These are phyloP conservation scores for Hylodesmum podocarpum DNA, from an alignment of 306 rosid genomes.

Conservation along the genomic window DNA sequence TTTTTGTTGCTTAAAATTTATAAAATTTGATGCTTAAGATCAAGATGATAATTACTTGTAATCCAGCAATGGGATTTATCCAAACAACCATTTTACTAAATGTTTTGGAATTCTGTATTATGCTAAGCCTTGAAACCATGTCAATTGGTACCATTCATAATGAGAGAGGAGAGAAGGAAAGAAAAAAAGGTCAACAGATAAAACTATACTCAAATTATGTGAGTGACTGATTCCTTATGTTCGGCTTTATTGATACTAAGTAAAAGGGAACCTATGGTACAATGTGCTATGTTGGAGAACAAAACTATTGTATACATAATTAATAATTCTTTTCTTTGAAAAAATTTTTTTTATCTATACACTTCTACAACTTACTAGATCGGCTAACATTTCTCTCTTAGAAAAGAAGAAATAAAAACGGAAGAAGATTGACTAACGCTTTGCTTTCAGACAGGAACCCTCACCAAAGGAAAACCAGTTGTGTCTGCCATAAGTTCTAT, in stretches of 20 bases:
- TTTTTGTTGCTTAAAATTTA: neutral
- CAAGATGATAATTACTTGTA: conserved; percentile 13
- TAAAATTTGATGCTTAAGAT: neutral
- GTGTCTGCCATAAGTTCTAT: conserved; percentile 70
- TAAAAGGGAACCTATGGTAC: neutral
- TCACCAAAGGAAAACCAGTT: conserved; percentile 92
- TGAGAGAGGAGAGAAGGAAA: neutral
- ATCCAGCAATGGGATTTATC: conserved; percentile 3
- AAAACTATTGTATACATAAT: neutral
- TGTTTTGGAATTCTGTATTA: neutral
- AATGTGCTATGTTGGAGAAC: neutral
- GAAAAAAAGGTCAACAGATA: neutral
- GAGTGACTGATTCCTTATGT: neutral
- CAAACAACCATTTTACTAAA: neutral
- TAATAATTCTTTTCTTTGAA: neutral
- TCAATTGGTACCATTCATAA: neutral
- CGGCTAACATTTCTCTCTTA: conserved; percentile 3
- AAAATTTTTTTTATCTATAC: neutral
- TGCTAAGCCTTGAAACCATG: neutral
- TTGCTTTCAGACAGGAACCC: conserved; percentile 89
- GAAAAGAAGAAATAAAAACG: neutral
- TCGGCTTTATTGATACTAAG: neutral
- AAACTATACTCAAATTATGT: neutral
- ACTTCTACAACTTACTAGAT: neutral
- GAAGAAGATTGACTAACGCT: conserved; percentile 29